These are phyloP conservation scores for Aspergillus uvarum DNA, from an alignment of 2,329 filamentous ascomycete genomes.

Conservation along the genomic window DNA sequence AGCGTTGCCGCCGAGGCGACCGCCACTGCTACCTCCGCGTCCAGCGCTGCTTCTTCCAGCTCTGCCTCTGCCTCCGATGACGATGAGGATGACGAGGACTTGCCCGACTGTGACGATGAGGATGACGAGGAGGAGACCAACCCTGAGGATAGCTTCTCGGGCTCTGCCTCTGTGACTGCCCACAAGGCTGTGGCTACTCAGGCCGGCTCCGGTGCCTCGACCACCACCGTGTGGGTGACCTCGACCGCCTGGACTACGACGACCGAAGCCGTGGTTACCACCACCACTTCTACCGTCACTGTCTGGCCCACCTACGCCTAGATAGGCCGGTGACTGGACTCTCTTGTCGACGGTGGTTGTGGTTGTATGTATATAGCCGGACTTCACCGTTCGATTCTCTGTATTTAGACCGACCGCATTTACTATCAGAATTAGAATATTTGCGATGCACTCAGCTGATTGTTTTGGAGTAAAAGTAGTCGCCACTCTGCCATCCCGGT, in stretches of 20 bases:
- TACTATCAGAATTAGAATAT: neutral
- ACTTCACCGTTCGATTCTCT: neutral
- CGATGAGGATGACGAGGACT: neutral
- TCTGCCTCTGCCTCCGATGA: neutral
- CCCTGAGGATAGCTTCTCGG: neutral
- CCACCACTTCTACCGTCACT: constrained; percentile 10
- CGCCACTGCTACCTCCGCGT: neutral
- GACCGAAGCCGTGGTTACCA: constrained; percentile 9
- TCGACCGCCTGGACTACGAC: constrained; percentile 7
- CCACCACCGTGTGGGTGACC: constrained; percentile 7
- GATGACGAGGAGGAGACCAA: neutral
- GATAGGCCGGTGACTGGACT: neutral
- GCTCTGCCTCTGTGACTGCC: neutral
- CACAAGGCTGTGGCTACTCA: neutral
- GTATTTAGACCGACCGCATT: neutral
- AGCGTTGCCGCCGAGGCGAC: neutral
- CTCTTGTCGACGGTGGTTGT: neutral
- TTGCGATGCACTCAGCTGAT: neutral
- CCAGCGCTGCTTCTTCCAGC: neutral
- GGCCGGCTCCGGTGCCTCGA: constrained; percentile 1
- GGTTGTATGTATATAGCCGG: neutral
- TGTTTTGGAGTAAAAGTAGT: neutral
- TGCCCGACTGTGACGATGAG: neutral
- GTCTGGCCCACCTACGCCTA: constrained; percentile 10
- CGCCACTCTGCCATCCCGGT: neutral